These are phyloP conservation scores for Colletotrichum euphorbiae DNA, from an alignment of 2,329 filamentous ascomycete genomes.

Conservation along the genomic window DNA sequence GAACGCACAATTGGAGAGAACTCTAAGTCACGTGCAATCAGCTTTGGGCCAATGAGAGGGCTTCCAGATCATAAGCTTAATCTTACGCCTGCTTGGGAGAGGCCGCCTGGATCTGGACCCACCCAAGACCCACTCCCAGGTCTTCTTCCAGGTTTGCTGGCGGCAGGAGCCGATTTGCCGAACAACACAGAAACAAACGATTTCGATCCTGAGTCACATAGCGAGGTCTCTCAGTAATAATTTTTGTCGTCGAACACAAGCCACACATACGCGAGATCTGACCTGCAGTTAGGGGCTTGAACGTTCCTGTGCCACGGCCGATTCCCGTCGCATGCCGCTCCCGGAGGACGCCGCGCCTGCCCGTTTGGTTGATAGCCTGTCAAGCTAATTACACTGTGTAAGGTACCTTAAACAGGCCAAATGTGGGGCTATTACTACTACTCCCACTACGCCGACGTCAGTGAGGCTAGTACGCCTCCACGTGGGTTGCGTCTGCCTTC, in stretches of 20 bases:
- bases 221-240: too few relatives aligned
- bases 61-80: constrained; percentile 32
- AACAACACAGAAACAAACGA: not conserved
- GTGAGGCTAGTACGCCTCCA: constrained; percentile 34
- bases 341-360: not conserved
- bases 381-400: not conserved
- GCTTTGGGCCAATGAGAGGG: not conserved
- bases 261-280: not conserved
- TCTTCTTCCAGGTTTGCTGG: not conserved
- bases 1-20: not conserved
- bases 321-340: too few relatives aligned
- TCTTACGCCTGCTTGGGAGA: constrained; percentile 16
- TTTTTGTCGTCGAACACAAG: too few relatives aligned
- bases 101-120: constrained; percentile 1
- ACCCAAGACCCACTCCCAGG: not conserved
- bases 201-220: not conserved
- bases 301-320: constrained; percentile 9
- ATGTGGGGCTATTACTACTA: constrained; percentile 7
- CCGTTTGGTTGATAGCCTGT: not conserved
- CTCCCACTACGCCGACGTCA: constrained; percentile 29
- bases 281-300: constrained; percentile 4
- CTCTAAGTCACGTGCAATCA: constrained; percentile 6
- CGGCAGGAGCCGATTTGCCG: constrained; percentile 25
- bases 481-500: constrained; percentile 11
- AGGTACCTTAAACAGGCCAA: not conserved